Conservation (phyloP, 2,329 filamentous ascomycete genomes). For the Botrytis hyacinthi region DNA sequence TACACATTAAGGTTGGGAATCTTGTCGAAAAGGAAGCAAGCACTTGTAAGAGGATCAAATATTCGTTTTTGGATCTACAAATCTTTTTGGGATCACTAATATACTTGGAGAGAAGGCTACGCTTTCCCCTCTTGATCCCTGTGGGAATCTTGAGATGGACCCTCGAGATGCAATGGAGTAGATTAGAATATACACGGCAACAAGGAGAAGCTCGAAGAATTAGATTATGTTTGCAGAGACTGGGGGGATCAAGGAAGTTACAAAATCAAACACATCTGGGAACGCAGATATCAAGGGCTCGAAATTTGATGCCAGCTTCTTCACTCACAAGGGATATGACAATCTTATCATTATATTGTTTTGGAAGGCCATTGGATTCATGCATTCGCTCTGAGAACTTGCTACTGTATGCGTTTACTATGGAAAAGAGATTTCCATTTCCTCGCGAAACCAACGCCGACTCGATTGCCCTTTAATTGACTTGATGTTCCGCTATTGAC, state of each 20-base stretch:
- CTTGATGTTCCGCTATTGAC: not conserved
- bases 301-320: not conserved
- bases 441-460: not conserved
- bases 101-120: accelerated
- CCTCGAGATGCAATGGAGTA: not conserved
- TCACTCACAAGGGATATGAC: too few species aligned
- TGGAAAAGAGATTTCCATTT: not conserved
- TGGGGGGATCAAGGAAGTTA: not conserved
- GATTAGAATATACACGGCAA: not conserved
- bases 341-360: not conserved
- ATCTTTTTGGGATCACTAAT: not conserved
- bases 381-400: not conserved
- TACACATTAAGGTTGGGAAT: not conserved
- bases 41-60: not conserved
- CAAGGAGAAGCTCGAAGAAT: not conserved
- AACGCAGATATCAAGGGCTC: not conserved
- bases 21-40: not conserved
- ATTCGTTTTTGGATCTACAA: accelerated
- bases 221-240: not conserved
- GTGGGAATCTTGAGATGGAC: not conserved
- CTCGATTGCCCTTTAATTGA: too few species aligned
- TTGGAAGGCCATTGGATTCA: not conserved
- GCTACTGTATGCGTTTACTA: not conserved
- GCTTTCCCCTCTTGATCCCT: not conserved
- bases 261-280: not conserved